Conservation (phyloP, 129 eudicot species). For the Centaurea solstitialis region DNA sequence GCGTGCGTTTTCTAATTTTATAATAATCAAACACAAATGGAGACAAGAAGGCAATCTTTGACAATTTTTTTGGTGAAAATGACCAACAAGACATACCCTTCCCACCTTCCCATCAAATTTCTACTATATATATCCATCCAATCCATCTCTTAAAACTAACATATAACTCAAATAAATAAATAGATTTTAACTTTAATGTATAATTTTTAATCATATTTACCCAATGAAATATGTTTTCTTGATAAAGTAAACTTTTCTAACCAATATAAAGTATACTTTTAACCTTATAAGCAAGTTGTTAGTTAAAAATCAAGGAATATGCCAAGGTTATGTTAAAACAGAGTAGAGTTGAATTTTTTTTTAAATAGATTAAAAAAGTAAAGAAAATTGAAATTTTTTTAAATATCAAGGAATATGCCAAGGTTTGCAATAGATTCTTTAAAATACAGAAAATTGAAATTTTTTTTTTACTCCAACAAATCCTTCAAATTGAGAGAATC, state of each 20-base stretch:
- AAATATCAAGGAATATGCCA: too few relatives aligned
- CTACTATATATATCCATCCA: too few relatives aligned
- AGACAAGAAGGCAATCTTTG: conserved; percentile 46
- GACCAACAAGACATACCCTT: conserved; percentile 29
- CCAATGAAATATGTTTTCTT: neutral
- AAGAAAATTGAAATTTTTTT: too few relatives aligned
- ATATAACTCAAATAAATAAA: neutral
- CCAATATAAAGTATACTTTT: neutral
- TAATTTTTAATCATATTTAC: neutral
- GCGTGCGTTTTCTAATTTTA: conserved; percentile 45
- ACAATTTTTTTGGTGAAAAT: conserved; percentile 26
- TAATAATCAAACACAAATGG: conserved; percentile 30
- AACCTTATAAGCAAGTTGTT: neutral
- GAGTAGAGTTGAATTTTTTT: too few relatives aligned
- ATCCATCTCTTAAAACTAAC: neutral
- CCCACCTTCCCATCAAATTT: conserved; percentile 27
- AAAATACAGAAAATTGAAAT: too few relatives aligned
- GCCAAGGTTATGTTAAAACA: neutral
- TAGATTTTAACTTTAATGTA: too few relatives aligned
- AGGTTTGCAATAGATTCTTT: too few relatives aligned
- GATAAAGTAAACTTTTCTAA: neutral
- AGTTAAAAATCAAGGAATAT: neutral
- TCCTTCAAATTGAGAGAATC: neutral
- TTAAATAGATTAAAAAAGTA: too few relatives aligned
- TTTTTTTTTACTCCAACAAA: too few relatives aligned